phyloP scores from a whole-genome alignment of 108 stramenopile genomes.

The Nitzschia inconspicua region DNA sequence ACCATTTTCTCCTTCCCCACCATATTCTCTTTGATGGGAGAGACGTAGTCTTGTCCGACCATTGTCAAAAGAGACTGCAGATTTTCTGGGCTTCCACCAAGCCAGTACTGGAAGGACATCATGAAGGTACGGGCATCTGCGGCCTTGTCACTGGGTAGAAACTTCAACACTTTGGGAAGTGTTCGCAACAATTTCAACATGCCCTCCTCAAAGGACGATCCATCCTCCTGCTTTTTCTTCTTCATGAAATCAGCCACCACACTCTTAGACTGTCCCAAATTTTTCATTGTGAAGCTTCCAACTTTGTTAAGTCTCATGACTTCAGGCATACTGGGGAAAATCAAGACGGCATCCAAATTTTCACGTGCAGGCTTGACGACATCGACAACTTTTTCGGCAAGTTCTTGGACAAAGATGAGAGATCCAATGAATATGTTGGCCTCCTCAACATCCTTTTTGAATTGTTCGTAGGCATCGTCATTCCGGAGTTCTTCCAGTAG shows the following conservation, averaged over 20 bases:
- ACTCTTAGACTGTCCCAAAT: constrained; percentile 93
- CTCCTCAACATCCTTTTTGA: constrained; percentile 88
- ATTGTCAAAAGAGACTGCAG: constrained; percentile 88
- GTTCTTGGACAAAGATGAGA: constrained; percentile 96
- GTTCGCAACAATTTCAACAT: constrained; percentile 96
- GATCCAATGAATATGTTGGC: constrained; percentile 96
- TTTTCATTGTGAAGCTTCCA: constrained; percentile 94
- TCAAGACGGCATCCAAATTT: constrained; percentile 86
- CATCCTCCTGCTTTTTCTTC: constrained; percentile 97
- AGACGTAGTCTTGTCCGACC: constrained; percentile 92
- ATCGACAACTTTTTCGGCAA: constrained; percentile 93
- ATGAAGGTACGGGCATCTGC: constrained; percentile 95
- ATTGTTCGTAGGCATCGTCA: constrained; percentile 83
- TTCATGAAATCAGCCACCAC: constrained; percentile 97
- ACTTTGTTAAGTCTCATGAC: constrained; percentile 98
- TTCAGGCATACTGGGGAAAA: constrained; percentile 97
- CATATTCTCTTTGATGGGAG: constrained; percentile 72
- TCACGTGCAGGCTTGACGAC: constrained; percentile 88
- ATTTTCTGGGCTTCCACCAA: constrained; percentile 93
- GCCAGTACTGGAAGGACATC: constrained; percentile 99
- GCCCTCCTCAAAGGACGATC: constrained; percentile 95
- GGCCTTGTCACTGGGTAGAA: constrained; percentile 95
- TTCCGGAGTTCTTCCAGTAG: constrained; percentile 92
- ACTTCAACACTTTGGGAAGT: constrained; percentile 95
- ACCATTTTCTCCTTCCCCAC: constrained; percentile 74